A percentile compares a stretch with the other conserved stretches of the same genome.
phyloP scores from a whole-genome alignment of 345 rosid genomes.

The Moricandia arvensis region DNA sequence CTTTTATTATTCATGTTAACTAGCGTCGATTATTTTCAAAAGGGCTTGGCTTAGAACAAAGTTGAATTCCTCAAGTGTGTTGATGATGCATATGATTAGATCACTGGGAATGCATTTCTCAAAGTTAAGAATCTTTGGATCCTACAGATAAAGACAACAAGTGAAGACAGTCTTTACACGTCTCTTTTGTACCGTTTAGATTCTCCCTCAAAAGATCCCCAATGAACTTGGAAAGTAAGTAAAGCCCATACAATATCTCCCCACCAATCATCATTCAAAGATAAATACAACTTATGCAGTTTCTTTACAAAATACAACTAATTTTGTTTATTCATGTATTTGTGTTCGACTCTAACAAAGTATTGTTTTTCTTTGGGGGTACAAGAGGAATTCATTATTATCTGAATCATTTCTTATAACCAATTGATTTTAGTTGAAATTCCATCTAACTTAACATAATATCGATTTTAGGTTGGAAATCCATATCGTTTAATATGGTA shows the following conservation, averaged over 20 bases:
- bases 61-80: neutral
- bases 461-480: too few species aligned
- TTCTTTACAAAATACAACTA: neutral
- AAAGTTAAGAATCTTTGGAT: conserved; percentile 20
- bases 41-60: neutral
- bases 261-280: neutral
- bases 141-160: conserved; percentile 27
- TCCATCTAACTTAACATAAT: too few species aligned
- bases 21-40: conserved; percentile 1
- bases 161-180: conserved; percentile 38
- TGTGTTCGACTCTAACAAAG: neutral
- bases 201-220: conserved; percentile 27
- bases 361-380: neutral
- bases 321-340: neutral
- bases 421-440: too few species aligned
- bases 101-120: conserved; percentile 8
- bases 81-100: conserved; percentile 5
- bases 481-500: too few species aligned
- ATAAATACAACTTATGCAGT: neutral
- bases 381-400: neutral
- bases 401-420: neutral
- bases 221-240: conserved; percentile 24
- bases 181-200: conserved; percentile 8
- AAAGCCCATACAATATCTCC: conserved; percentile 27
- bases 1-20: neutral